Conservation (phyloP, 106 monocot species). For the Dioscorea zingiberensis region DNA sequence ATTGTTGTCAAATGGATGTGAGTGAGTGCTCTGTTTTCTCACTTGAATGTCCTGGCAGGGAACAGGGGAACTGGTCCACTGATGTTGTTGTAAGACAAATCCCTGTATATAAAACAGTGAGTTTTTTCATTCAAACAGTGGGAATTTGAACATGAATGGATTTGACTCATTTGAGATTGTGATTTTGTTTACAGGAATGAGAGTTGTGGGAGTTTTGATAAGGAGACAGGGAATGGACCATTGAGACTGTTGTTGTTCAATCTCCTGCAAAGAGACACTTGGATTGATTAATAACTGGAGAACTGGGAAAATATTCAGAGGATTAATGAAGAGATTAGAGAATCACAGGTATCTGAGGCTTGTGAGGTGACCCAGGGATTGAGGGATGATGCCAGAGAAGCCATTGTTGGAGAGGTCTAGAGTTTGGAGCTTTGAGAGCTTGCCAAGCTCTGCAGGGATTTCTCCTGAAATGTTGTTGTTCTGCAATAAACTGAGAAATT, state of each 20-base stretch:
- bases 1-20: neutral
- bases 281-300: neutral
- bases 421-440: conserved; percentile 81
- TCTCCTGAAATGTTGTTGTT: conserved; percentile 89
- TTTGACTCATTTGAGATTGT: too few species aligned
- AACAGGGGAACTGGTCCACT: conserved; percentile 77
- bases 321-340: neutral
- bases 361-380: conserved; percentile 52
- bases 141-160: too few species aligned
- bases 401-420: conserved; percentile 85
- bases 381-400: conserved; percentile 70
- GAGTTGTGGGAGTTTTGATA: conserved; percentile 71
- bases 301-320: neutral
- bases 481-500: conserved; percentile 56
- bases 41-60: conserved; percentile 93
- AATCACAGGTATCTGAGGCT: conserved; percentile 78
- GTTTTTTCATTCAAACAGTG: too few species aligned
- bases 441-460: conserved; percentile 67
- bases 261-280: conserved; percentile 36
- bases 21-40: neutral
- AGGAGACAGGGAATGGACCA: conserved; percentile 60
- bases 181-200: conserved; percentile 55
- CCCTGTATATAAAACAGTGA: conserved; percentile 36
- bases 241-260: conserved; percentile 95
- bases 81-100: conserved; percentile 94